phyloP scores from a whole-genome alignment of 352 stramenopile genomes.

The Phytophthora pini region DNA sequence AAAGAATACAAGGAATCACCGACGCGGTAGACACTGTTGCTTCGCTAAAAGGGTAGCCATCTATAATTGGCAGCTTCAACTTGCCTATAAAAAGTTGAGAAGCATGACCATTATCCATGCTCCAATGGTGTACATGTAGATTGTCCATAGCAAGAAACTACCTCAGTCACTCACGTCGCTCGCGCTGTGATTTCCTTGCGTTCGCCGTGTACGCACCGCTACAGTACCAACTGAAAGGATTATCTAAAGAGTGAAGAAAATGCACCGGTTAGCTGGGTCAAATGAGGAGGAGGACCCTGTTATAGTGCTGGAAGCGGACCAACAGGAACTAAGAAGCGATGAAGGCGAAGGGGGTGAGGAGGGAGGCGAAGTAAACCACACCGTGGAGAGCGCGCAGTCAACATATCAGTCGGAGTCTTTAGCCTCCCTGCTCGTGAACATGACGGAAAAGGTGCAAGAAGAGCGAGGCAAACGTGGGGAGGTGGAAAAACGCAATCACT shows the following conservation, averaged over 20 bases:
- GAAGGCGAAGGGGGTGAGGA: slow-evolving; percentile 16
- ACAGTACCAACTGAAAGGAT: not conserved
- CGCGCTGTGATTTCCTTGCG: not conserved
- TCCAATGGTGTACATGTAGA: not conserved
- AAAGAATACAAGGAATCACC: no score
- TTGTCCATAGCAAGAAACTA: slow-evolving; percentile 17
- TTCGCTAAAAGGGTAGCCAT: slow-evolving; percentile 26
- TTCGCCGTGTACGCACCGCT: not conserved
- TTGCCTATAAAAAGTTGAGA: slow-evolving; percentile 25
- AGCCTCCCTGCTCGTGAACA: slow-evolving; percentile 60
- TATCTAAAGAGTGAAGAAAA: slow-evolving; percentile 1
- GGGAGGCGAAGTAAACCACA: slow-evolving; percentile 8
- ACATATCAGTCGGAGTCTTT: slow-evolving; percentile 42
- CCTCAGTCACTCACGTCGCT: not conserved
- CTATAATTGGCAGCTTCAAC: slow-evolving; percentile 34
- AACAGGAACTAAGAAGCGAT: slow-evolving; percentile 17
- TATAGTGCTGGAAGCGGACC: slow-evolving; percentile 8
- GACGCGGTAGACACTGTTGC: not conserved
- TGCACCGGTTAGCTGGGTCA: slow-evolving; percentile 12
- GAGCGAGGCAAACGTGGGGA: slow-evolving; percentile 55
- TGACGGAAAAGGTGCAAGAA: slow-evolving; percentile 70
- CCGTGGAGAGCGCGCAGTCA: not conserved
- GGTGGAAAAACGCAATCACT: slow-evolving; percentile 72
- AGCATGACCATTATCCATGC: slow-evolving; percentile 14
- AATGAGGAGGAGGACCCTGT: slow-evolving; percentile 11